phyloP scores from a whole-genome alignment of 305 asterid genomes.

The Fraxinus platypoda region DNA sequence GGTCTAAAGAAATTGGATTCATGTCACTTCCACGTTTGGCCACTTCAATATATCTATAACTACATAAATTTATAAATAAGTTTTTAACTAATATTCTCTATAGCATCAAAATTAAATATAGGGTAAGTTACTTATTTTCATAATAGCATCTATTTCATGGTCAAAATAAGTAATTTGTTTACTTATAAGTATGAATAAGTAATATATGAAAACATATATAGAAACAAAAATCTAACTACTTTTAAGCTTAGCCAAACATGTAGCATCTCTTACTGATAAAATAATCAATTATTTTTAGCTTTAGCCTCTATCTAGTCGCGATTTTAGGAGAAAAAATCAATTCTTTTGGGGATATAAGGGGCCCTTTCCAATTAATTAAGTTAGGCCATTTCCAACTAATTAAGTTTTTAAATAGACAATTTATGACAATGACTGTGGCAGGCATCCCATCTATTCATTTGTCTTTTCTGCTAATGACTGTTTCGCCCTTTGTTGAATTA shows the following conservation, averaged over 20 bases:
- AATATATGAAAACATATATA: not conserved
- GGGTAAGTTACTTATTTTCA: not conserved
- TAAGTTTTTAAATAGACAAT: not conserved
- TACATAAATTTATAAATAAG: not conserved
- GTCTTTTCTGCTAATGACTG: not conserved
- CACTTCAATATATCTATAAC: not conserved
- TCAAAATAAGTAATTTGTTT: not conserved
- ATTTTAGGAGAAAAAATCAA: not conserved
- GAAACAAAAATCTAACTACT: not conserved
- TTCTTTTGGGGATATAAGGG: not conserved
- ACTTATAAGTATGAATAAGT: not conserved
- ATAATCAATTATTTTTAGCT: not conserved
- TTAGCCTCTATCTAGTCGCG: not conserved
- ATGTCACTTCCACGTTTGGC: not conserved
- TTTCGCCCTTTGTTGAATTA: not conserved
- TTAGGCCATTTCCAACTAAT: not conserved
- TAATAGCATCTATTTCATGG: not conserved
- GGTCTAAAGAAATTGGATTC: not conserved
- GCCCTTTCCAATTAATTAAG: not conserved
- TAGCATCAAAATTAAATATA: not conserved
- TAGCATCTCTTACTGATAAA: not conserved
- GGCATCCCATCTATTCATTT: not conserved
- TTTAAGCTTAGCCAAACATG: not conserved
- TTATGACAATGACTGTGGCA: not conserved
- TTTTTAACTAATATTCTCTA: not conserved